Base-by-base conservation (phyloP, 2,329 filamentous ascomycete species). In the Trichoderma sp. region DNA sequence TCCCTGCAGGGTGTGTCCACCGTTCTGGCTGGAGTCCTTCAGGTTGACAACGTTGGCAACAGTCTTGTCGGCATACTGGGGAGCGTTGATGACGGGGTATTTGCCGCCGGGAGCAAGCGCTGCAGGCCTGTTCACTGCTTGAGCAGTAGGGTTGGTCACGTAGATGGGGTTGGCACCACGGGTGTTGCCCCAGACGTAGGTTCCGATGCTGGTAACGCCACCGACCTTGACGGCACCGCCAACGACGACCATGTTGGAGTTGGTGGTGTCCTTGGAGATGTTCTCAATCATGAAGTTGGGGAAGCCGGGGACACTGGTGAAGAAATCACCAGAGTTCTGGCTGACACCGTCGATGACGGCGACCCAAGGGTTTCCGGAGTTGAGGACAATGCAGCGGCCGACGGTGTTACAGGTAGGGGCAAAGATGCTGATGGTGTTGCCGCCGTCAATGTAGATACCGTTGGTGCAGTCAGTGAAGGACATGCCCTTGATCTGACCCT, bases 1-100 rank as follows among this genome's bases (percentile, higher is more conserved):
- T 62, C 88, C 88, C 23, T 55, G 57, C 3, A 72, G 70, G n/a
- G 70, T 50, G 26, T 63, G 59, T 26, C 70, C 70, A 7, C 70
- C 70, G 47, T 72, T 72, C 50, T 72, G 64, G 26, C 4, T 68
- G 11, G 65, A 4, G 9, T 72, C 70, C 57, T 72, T 72, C 64
- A 72, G 47, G 50, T 72, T 72, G 47, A 68, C 20, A 30, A 72
- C 70, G 55, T 72, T 36, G 3, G 23, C 26, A 23, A 58, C 30
- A 7, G 57, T 68, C 34, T 63, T 58, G 47, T 15, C 34, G 9
- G 70, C 70, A 30, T 72, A 72, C 50, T 72, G 70, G 3, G 70
- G 70, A 11, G 70, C 70, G 34, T 17, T 68, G 30, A 72, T 13
- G 32, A 72, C 26, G 13, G 70, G 70, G 23, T 47, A 72, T 47